These are phyloP conservation scores for Yarrowia hollandica DNA, from an alignment of 805 yeast species.

Conservation along the genomic window DNA sequence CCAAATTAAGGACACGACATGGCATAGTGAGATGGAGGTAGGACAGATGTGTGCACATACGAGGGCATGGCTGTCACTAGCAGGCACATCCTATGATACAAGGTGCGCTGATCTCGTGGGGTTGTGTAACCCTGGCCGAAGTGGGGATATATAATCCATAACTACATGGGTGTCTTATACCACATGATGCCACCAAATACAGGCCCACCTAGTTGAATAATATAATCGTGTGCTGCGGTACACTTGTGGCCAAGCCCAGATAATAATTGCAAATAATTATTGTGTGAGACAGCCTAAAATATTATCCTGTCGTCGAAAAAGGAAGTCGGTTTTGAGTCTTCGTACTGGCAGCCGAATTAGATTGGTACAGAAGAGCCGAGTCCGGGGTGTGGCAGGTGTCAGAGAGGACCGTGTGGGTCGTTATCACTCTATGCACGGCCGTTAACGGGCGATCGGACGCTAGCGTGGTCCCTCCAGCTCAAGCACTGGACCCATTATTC, in stretches of 20 bases:
- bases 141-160: no score
- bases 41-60: not conserved
- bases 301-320: conserved; percentile 18
- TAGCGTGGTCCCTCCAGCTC: no score
- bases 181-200: not conserved
- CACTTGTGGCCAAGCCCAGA: conserved; percentile 18
- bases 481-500: no score
- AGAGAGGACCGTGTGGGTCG: no score
- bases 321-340: conserved; percentile 19
- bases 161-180: no score
- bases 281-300: not conserved
- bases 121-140: no score
- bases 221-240: conserved; percentile 11
- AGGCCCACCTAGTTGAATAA: conserved; percentile 23
- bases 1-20: conserved; percentile 12
- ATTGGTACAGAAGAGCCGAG: conserved; percentile 23
- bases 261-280: conserved; percentile 6
- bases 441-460: no score
- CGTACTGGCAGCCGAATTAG: conserved; percentile 23
- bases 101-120: no score
- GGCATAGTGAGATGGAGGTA: no score
- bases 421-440: no score
- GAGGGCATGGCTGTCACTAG: not conserved
- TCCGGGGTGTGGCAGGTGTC: conserved; percentile 9
- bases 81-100: no score